A percentile compares a stretch with the other conserved stretches of the same genome.
phyloP scores from a whole-genome alignment of 805 yeast genomes.

The Metschnikowia santaceciliae region DNA sequence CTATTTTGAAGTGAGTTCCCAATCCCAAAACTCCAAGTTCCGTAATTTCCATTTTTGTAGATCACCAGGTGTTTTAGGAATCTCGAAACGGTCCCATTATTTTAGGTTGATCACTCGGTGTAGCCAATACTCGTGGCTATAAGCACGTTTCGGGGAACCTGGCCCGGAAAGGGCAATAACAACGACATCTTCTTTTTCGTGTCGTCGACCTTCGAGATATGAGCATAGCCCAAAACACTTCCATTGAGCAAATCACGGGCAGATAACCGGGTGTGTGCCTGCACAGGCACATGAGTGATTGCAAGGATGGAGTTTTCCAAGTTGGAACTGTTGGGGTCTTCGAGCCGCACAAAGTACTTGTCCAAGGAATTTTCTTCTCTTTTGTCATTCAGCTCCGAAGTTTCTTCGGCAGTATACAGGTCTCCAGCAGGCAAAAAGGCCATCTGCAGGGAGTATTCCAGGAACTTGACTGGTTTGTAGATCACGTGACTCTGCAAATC shows the following conservation, averaged over 20 bases:
- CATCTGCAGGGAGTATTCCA: conserved; percentile 33
- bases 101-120: conserved; percentile 51
- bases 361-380: conserved; percentile 28
- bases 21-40: too few species aligned
- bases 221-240: conserved; percentile 74
- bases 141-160: conserved; percentile 70
- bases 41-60: too few species aligned
- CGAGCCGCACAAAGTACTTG: conserved; percentile 30
- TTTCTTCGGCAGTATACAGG: conserved; percentile 33
- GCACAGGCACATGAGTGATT: conserved; percentile 36
- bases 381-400: conserved; percentile 10
- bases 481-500: conserved; percentile 59
- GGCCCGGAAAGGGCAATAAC: conserved; percentile 83
- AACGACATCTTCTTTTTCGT: conserved; percentile 62
- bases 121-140: conserved; percentile 77
- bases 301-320: conserved; percentile 79
- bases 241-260: conserved; percentile 49
- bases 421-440: conserved; percentile 43
- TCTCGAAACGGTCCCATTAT: too few species aligned
- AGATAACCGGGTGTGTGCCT: conserved; percentile 35
- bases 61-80: too few species aligned
- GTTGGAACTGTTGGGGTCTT: conserved; percentile 47
- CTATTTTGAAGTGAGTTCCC: too few species aligned
- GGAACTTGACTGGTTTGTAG: conserved; percentile 51
- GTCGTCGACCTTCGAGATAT: conserved; percentile 72